Percentiles rank a stretch among this genome's conserved stretches.
Evolutionary conservation across 2,329 filamentous ascomycete species (phyloP).

Genomic region (Penicillium sp.): DNA sequence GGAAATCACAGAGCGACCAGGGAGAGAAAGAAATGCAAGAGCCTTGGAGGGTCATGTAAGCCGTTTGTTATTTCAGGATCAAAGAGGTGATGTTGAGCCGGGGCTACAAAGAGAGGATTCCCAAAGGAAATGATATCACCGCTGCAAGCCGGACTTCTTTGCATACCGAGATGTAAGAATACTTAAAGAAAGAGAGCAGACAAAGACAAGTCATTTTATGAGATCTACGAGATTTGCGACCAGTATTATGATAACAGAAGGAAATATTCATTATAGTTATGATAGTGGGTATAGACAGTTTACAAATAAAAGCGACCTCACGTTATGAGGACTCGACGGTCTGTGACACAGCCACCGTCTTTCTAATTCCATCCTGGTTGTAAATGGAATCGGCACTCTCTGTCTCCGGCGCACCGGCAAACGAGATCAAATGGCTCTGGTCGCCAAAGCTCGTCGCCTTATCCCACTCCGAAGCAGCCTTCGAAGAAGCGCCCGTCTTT

Average conservation of each 20-base stretch:
- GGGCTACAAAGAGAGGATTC: too few relatives aligned
- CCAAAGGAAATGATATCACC: too few relatives aligned
- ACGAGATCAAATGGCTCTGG: slow-evolving; percentile 35
- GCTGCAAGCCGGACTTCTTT: too few relatives aligned
- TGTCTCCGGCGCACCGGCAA: slow-evolving; percentile 26
- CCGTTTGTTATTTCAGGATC: not conserved
- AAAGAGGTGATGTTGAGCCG: not conserved
- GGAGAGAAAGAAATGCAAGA: not conserved
- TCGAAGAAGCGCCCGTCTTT: slow-evolving; percentile 21
- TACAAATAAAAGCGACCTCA: not conserved
- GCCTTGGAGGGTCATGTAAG: not conserved
- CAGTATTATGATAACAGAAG: not conserved
- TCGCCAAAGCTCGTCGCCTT: slow-evolving; percentile 28
- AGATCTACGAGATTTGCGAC: too few relatives aligned
- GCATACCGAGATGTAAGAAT: too few relatives aligned
- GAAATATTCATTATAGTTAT: slow-evolving; percentile 2
- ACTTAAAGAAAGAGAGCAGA: too few relatives aligned
- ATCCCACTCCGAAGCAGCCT: slow-evolving; percentile 15
- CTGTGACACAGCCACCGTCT: slow-evolving; percentile 23
- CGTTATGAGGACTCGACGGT: slow-evolving; percentile 13
- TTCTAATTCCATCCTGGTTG: slow-evolving; percentile 19
- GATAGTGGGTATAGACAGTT: slow-evolving; percentile 5
- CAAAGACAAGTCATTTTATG: too few relatives aligned
- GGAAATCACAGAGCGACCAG: too few relatives aligned
- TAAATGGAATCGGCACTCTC: slow-evolving; percentile 16